These are phyloP conservation scores for Brettanomyces sp. DNA, from an alignment of 805 yeast species.

Conservation along the genomic window DNA sequence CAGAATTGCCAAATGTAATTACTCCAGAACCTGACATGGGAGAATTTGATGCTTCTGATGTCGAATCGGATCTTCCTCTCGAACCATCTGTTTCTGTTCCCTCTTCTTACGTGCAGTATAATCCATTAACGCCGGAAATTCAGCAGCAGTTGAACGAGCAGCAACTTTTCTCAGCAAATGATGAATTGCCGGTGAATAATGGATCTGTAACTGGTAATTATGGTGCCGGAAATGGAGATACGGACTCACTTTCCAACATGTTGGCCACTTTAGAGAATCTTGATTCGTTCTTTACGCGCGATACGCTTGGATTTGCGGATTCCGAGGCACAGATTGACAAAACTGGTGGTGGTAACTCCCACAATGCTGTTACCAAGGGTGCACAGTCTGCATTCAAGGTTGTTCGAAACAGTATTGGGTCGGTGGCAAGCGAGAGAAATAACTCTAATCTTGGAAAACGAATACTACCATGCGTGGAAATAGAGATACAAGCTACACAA, in stretches of 20 bases:
- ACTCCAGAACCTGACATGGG: not conserved
- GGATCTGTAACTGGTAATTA: slow-evolving; percentile 22
- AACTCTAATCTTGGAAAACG: no score
- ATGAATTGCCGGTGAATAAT: no score
- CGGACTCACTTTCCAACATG: slow-evolving; percentile 76
- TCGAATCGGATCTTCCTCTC: not conserved
- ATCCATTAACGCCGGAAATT: slow-evolving; percentile 19
- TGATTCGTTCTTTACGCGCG: slow-evolving; percentile 80
- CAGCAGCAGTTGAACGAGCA: slow-evolving; percentile 13
- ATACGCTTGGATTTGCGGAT: slow-evolving; percentile 22
- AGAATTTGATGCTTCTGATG: not conserved
- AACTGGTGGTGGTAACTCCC: slow-evolving; percentile 21
- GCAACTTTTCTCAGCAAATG: slow-evolving; percentile 26
- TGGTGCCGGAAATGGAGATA: slow-evolving; percentile 42
- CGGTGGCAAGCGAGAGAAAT: not conserved
- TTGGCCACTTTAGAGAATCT: slow-evolving; percentile 87
- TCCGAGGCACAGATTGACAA: slow-evolving; percentile 8
- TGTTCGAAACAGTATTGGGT: not conserved
- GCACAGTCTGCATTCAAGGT: not conserved
- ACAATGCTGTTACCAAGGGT: slow-evolving; percentile 32
- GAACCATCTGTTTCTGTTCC: slow-evolving; percentile 5
- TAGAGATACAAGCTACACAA: no score
- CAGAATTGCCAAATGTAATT: not conserved
- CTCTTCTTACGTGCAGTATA: slow-evolving; percentile 25
- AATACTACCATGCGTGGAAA: no score